Base-by-base conservation (phyloP, 1,284 basidiomycete genomes). In the Sporisorium graminicola region DNA sequence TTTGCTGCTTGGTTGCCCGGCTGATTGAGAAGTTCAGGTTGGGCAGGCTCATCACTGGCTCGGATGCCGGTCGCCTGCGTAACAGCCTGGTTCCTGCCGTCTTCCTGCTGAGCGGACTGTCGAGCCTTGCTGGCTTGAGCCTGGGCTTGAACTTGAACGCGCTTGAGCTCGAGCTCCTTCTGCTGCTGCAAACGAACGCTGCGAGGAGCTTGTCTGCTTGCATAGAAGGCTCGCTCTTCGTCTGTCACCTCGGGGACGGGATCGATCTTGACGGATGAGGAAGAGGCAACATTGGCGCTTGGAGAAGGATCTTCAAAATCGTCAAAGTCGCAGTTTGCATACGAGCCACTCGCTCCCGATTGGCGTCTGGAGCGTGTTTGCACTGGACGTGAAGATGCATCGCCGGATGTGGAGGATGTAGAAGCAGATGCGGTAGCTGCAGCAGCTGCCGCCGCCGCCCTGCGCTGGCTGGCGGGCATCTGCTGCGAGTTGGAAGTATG, bases 301-400 rank as follows among this genome's bases (percentile, higher is more conserved):
- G 62, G 37, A 14, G 43, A 6, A 7, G 44, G 18, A 22, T 63
- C 65, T 54, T 78, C 64, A 20, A 78, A 75, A 37, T 70, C 70
- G 49, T 77, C 66, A 35, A 65, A 58, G 50, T 81, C 78, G 49
- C 78, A 81, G 50, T 80, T 81, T 37, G 80, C 78, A 53, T 80
- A 80, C 31, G 71, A 72, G 7, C 78, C 76, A 54, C 66, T 74
- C 3, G 67, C 67, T 18, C 64, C 66, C 4, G 72, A 71, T 13
- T 57, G 66, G 35, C 58, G 47, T 9, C 67, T 26, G 10, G 65
- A 59, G 10, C 60, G 61, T 20, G 67, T 43, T n/a, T 67, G 51
- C 3, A 46, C 0, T 0, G 50, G 20, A 8, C 44, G 33, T 2
- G 59, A 49, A 13, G 51, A 24, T 35, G 65, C 29, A 13, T 37